Percentiles rank a stretch among this genome's conserved stretches.
Conservation (phyloP, 768 basidiomycete genomes). For the Amanita subjunquillea region DNA sequence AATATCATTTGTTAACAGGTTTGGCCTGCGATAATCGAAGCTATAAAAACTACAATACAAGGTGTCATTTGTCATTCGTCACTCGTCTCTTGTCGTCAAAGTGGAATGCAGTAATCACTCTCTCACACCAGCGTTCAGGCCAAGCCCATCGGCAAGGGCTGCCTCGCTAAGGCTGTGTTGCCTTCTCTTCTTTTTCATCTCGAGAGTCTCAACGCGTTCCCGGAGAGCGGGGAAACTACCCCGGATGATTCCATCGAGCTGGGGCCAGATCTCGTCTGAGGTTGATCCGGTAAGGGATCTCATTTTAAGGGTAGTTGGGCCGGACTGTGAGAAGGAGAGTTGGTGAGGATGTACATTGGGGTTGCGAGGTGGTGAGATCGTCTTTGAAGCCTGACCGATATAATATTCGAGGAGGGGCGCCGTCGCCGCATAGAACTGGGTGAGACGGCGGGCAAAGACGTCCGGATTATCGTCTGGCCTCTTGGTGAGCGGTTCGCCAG, state of each 20-base stretch:
- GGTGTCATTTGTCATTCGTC: not conserved
- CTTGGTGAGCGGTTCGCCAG: slow-evolving; percentile 81
- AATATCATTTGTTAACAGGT: slow-evolving; percentile 26
- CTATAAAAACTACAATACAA: slow-evolving; percentile 2
- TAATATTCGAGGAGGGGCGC: slow-evolving; percentile 77
- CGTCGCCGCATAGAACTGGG: slow-evolving; percentile 70
- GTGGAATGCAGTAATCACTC: slow-evolving; percentile 4
- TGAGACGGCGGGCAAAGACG: slow-evolving; percentile 65
- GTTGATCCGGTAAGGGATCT: slow-evolving; percentile 61
- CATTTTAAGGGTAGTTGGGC: slow-evolving; percentile 37
- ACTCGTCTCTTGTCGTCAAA: not conserved
- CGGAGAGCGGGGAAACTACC: slow-evolving; percentile 48
- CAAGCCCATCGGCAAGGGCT: slow-evolving; percentile 24
- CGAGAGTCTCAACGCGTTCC: slow-evolving; percentile 33
- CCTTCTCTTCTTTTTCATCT: slow-evolving; percentile 25
- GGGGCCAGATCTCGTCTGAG: slow-evolving; percentile 87
- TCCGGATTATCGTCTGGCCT: slow-evolving; percentile 86
- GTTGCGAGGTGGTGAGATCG: slow-evolving; percentile 15
- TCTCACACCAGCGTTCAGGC: slow-evolving; percentile 10
- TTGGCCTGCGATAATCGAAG: slow-evolving; percentile 37
- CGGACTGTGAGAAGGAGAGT: slow-evolving; percentile 28
- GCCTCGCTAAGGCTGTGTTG: slow-evolving; percentile 44
- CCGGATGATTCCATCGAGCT: slow-evolving; percentile 54
- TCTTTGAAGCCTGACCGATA: slow-evolving; percentile 21
- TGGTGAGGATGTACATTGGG: slow-evolving; percentile 41